Percentiles rank a stretch among this genome's conserved stretches.
Evolutionary conservation across 139 green algal species (phyloP).

Genomic region (Volvox africanus): DNA sequence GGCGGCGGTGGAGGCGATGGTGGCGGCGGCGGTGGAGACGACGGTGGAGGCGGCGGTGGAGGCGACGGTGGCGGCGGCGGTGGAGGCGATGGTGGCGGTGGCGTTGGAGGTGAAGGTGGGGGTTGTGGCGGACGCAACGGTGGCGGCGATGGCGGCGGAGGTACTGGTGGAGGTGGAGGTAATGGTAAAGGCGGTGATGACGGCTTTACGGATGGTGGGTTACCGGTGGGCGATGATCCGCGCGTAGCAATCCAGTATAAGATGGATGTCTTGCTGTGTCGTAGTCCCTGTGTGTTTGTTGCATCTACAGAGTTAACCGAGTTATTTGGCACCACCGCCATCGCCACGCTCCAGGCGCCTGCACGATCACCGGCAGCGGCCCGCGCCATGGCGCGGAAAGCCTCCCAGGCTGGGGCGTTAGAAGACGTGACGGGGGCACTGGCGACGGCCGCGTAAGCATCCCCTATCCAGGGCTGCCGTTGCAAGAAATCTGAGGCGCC

Average conservation of each 20-base stretch:
- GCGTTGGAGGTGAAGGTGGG: not conserved
- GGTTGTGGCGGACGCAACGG: not conserved
- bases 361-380: not conserved
- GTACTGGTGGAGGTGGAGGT: not conserved
- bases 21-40: not conserved
- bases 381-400: not conserved
- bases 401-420: not conserved
- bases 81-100: not conserved
- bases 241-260: slow-evolving; percentile 32
- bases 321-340: not conserved
- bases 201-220: not conserved
- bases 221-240: not conserved
- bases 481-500: slow-evolving; percentile 13
- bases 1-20: not conserved
- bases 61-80: not conserved
- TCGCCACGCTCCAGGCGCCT: not conserved
- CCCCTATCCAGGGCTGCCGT: not conserved
- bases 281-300: not conserved
- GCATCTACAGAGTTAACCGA: not conserved
- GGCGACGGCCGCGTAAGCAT: not conserved
- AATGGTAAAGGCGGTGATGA: not conserved
- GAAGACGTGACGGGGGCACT: not conserved
- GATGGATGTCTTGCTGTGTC: slow-evolving; percentile 24
- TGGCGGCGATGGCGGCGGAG: not conserved
- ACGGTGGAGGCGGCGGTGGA: not conserved